phyloP scores from a whole-genome alignment of 495 filamentous ascomycete species.

The Choiromyces venosus region DNA sequence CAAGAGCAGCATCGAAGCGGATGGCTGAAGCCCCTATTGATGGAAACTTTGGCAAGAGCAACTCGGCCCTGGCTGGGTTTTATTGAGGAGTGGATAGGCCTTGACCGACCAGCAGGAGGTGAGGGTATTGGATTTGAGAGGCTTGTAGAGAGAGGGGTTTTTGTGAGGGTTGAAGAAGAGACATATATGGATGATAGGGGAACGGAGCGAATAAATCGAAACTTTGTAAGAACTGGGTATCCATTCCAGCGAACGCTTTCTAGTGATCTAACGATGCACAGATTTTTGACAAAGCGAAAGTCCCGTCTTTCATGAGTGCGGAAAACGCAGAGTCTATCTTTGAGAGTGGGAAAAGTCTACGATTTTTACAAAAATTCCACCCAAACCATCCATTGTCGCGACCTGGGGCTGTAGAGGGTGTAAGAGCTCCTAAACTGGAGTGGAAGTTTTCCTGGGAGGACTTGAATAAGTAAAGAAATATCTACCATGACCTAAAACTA shows the following conservation, averaged over 20 bases:
- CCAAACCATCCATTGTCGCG: constrained; percentile 70
- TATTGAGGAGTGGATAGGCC: constrained; percentile 71
- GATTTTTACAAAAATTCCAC: constrained; percentile 65
- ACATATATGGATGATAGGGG: constrained; percentile 53
- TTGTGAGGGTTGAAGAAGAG: constrained; percentile 59
- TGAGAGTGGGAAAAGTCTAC: constrained; percentile 71
- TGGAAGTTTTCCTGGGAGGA: constrained; percentile 75
- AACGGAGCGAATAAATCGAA: constrained; percentile 49
- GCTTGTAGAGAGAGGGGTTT: constrained; percentile 61
- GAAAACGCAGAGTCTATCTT: constrained; percentile 64
- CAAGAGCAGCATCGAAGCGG: constrained; percentile 57
- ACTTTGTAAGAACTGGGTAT: constrained; percentile 47
- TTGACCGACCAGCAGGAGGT: constrained; percentile 46
- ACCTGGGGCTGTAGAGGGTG: constrained; percentile 46
- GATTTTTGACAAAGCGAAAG: constrained; percentile 52
- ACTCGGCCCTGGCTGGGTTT: constrained; percentile 66
- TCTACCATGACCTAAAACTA: background rate
- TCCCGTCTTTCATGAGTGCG: constrained; percentile 61
- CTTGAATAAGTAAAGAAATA: constrained; percentile 49
- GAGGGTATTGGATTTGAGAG: constrained; percentile 63
- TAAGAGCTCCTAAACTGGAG: constrained; percentile 54
- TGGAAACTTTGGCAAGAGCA: constrained; percentile 61
- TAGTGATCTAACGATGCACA: constrained; percentile 1
- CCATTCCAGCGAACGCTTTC: no score
- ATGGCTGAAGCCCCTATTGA: constrained; percentile 58